Conservation (phyloP, 495 filamentous ascomycete species). For the Trichoderma erinaceum region DNA sequence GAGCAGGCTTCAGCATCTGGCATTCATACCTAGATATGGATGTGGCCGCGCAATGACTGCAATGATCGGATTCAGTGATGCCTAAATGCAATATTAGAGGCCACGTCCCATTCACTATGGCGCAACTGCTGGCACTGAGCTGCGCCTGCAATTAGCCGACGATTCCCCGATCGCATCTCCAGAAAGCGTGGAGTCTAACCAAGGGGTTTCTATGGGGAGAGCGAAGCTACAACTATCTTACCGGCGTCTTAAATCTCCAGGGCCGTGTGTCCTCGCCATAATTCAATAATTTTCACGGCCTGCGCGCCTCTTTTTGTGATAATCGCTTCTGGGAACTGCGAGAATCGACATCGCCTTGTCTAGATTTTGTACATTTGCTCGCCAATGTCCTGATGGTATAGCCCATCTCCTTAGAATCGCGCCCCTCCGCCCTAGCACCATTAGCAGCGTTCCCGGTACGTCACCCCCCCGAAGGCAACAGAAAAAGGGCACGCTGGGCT, state of each 20-base stretch:
- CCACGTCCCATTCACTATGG: no score
- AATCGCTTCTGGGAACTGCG: not conserved
- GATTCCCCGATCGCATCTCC: constrained; percentile 1
- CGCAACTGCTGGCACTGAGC: no score
- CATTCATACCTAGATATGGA: no score
- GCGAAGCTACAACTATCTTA: not conserved
- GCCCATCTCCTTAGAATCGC: not conserved
- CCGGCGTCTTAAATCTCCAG: not conserved
- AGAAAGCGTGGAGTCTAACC: not conserved
- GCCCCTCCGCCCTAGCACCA: not conserved
- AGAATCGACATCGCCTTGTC: not conserved
- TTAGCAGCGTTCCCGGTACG: not conserved
- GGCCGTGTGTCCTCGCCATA: not conserved
- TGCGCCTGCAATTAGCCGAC: constrained; percentile 5
- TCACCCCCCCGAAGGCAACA: not conserved
- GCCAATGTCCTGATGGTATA: not conserved
- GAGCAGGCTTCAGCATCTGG: no score
- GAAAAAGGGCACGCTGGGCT: not conserved
- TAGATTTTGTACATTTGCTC: not conserved
- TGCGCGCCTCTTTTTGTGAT: not conserved
- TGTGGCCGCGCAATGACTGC: no score
- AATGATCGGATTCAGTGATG: no score
- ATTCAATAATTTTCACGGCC: not conserved
- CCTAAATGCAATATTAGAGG: no score
- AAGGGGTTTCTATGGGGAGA: not conserved